A percentile compares a stretch with the other conserved stretches of the same genome.
phyloP scores from a whole-genome alignment of 2,329 filamentous ascomycete genomes.

The Fusarium protoensiforme region DNA sequence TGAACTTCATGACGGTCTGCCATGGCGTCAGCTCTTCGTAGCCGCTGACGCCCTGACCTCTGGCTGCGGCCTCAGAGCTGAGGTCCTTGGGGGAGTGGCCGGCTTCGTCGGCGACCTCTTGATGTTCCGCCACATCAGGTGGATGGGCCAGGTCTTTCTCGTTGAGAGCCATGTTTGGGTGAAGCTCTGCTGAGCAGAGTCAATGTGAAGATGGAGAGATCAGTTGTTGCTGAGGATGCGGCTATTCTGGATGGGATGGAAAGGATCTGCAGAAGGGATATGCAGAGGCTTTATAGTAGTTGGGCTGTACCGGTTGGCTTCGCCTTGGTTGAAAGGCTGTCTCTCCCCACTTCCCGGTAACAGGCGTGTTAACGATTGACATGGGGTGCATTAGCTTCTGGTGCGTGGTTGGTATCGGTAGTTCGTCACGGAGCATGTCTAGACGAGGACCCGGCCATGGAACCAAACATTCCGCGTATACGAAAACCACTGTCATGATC shows the following conservation, averaged over 20 bases:
- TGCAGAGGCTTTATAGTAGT: background rate
- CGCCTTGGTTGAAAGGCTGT: background rate
- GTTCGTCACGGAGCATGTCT: background rate
- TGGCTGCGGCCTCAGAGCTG: background rate
- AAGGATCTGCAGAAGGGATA: background rate
- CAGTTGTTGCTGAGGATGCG: background rate
- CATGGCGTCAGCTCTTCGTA: conserved; percentile 42
- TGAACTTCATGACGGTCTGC: conserved; percentile 43
- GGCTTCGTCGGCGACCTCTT: background rate
- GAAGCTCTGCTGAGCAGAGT: background rate
- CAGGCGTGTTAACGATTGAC: no score
- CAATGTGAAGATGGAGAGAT: no score
- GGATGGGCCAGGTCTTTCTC: background rate
- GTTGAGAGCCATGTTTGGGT: background rate
- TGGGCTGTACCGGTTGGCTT: background rate
- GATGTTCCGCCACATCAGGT: background rate
- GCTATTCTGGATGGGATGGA: background rate
- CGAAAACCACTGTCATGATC: background rate
- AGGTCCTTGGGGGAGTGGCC: background rate
- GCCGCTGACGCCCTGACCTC: conserved; percentile 23
- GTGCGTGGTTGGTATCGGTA: background rate
- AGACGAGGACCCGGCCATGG: background rate
- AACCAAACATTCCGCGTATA: background rate
- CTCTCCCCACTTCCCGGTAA: background rate
- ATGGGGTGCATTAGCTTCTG: background rate